Base-by-base conservation (phyloP, 306 rosid species). In the Lagenaria siceraria region DNA sequence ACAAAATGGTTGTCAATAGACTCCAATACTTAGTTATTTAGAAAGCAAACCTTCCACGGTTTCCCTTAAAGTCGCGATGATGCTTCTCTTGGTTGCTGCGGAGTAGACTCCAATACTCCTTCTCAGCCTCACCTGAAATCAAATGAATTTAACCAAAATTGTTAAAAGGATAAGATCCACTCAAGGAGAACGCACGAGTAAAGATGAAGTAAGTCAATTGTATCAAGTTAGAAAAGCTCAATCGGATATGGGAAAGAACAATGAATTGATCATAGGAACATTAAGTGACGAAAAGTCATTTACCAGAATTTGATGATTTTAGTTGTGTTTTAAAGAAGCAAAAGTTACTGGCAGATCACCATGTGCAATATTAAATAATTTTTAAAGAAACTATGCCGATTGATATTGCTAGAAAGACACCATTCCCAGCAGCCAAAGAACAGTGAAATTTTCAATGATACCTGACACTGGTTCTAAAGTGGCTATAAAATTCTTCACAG, bases 41-140 rank as follows among this genome's bases (percentile, higher is more conserved):
- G 49, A 0, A 7, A 51, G 46, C 76, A 8, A 77, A 93, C 98
- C 98, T 91, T 85, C 98, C 97, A 10, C 90, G 83, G 78, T 83
- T 63, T 25, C 84, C 77, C 85, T 82, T 89, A 29, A 9, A 58
- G 64, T 43, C 78, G 10, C 82, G 90, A 6, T 86, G 82, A 80
- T 18, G 84, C 61, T 77, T 89, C 18, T 85, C 97, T 80, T 88
- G 97, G 80, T 72, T 85, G 51, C 88, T 87, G 6, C 96, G 93
- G 83, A 91, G 90, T 5, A 77, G 82, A 72, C 74, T 78, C 98
- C 98, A 93, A 83, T 93, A 93, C 80, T 89, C 96, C 79, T 66
- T 93, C 81, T 93, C 98, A 8, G 90, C 92, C 75, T 91, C 96
- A 53, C 98, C 98, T 93, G 81, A 54, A 36, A 81, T 76, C 84